Percentiles rank a stretch among this genome's conserved stretches.
Evolutionary conservation across 2,329 filamentous ascomycete species (phyloP).

Genomic region (Beauveria bassiana): DNA sequence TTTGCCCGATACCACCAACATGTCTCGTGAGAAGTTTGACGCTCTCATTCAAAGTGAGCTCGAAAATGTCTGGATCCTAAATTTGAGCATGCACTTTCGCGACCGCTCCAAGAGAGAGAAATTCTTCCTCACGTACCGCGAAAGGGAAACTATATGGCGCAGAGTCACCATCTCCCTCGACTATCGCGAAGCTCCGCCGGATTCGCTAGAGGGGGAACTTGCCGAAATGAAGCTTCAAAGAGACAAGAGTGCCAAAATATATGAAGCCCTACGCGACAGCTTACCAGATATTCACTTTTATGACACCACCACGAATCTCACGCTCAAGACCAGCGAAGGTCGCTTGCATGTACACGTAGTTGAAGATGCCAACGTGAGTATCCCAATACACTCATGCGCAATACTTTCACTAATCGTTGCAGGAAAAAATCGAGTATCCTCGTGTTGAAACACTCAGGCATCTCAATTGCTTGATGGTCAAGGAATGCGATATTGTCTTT

Average conservation of each 20-base stretch:
- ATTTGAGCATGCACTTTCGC: conserved; percentile 95
- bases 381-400: background rate
- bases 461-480: conserved; percentile 55
- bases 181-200: conserved; percentile 70
- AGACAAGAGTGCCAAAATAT: conserved; percentile 88
- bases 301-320: conserved; percentile 90
- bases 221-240: conserved; percentile 71
- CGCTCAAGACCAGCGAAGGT: conserved; percentile 80
- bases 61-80: conserved; percentile 87
- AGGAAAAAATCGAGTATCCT: conserved; percentile 86
- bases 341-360: conserved; percentile 93
- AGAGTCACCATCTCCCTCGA: conserved; percentile 90
- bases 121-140: conserved; percentile 93
- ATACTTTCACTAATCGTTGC: conserved; percentile 14
- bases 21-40: conserved; percentile 50
- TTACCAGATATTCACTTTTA: conserved; percentile 93
- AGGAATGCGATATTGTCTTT: conserved; percentile 71
- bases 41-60: conserved; percentile 69
- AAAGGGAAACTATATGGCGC: conserved; percentile 70
- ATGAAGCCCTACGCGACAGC: conserved; percentile 88
- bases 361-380: conserved; percentile 75
- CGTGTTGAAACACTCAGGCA: conserved; percentile 65
- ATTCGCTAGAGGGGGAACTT: conserved; percentile 81
- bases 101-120: conserved; percentile 91
- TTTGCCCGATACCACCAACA: conserved; percentile 36